Base-by-base conservation (phyloP, 1,139 yeast genomes). In the Sugiyamaella japonica region DNA sequence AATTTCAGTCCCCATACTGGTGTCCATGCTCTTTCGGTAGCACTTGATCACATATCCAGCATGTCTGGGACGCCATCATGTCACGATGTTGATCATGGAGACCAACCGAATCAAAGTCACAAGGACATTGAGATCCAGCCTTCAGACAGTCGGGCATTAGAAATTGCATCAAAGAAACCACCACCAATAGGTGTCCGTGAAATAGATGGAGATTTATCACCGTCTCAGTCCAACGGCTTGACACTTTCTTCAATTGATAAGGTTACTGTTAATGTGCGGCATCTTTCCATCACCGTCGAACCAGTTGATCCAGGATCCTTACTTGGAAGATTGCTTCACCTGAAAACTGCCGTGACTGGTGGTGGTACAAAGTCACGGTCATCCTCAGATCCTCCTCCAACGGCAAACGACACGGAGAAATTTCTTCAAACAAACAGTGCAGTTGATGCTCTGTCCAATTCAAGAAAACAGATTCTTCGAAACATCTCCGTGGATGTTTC, bases 401-500 rank as follows among this genome's bases (percentile, higher is more conserved):
- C 9, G 29, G 34, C 13, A 3, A 12, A 48, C 29, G 51, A 48
- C 17, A 6, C 9, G 7, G 51, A 48, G 13, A 48, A 48, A n/a
- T 20, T 36, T 7, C 15, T 48, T 29, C 31, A 34, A n/a, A 31
- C 28, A 16, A 13, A 31, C 9, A 32, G 15, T 23, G 44, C 20
- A 12, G 40, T 40, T 31, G 39, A 39, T 31, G 45, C 31, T 2
- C 45, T 48, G 6, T 40, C 51, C 17, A 31, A 29, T 16, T 39
- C 51, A 7, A 37, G 63, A 17, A 56, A 56, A 42, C 48, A 56
- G 34, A 71, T 78, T 23, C 65, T 78, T 7, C 64, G 75, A 29
- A 65, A 80, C 53, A 73, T 85, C 38, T 79, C 84, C 1, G 78
- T 85, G 58, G 81, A 82, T 52, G 73, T 86, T 9, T 78, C 80